These are phyloP conservation scores for Catunica adiposa DNA, from an alignment of 2,329 filamentous ascomycete genomes.

Conservation along the genomic window DNA sequence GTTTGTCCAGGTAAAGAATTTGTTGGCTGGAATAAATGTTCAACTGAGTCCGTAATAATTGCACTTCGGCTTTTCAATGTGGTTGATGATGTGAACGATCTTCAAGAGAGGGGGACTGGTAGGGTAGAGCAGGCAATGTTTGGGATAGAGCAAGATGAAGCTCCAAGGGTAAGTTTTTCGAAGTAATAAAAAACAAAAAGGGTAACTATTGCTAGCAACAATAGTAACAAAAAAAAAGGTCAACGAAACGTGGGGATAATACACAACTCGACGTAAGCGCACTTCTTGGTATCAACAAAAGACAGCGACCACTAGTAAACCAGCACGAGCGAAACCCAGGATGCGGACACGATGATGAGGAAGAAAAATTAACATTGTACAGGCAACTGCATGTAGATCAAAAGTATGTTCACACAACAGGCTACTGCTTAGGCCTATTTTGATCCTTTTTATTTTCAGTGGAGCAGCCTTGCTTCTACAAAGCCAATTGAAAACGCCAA, in stretches of 20 bases:
- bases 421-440: background rate
- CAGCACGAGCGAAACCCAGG: background rate
- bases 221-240: background rate
- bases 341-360: conserved; percentile 4
- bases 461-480: conserved; percentile 3
- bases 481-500: conserved; percentile 7
- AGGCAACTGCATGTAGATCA: background rate
- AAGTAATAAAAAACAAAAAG: too few species aligned
- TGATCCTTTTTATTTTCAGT: background rate
- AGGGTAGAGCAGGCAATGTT: too few species aligned
- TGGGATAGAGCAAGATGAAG: too few species aligned
- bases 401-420: background rate
- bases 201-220: background rate
- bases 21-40: too few species aligned
- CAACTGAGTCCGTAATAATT: too few species aligned
- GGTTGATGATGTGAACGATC: too few species aligned
- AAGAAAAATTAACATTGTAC: conserved; percentile 5
- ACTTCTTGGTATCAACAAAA: background rate
- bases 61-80: too few species aligned
- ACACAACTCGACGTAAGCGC: background rate
- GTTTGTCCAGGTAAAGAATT: too few species aligned
- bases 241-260: background rate
- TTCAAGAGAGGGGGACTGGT: too few species aligned
- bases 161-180: too few species aligned
- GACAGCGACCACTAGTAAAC: background rate